Percentiles rank a stretch among this genome's conserved stretches.
phyloP scores from a whole-genome alignment of 148 eudicot genomes.

The Nyssa sinensis region DNA sequence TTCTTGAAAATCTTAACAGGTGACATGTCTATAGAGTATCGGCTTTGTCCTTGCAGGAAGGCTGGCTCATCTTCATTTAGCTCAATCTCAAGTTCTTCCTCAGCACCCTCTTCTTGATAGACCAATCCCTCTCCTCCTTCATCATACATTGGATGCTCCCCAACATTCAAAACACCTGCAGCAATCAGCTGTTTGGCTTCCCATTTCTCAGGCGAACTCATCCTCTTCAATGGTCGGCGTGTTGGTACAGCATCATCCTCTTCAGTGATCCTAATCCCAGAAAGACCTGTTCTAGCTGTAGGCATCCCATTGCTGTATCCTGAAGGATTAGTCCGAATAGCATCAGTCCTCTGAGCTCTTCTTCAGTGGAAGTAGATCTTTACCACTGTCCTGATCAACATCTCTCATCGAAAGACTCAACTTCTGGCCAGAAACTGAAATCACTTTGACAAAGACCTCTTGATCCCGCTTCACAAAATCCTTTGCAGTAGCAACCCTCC shows the following conservation, averaged over 20 bases:
- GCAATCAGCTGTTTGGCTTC: conserved; percentile 87
- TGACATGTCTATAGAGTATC: conserved; percentile 81
- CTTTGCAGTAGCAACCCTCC: conserved; percentile 67
- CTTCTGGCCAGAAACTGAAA: conserved; percentile 68
- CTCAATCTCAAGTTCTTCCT: conserved; percentile 90
- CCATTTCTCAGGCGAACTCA: conserved; percentile 96
- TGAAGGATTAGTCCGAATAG: conserved; percentile 50
- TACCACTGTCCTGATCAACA: conserved; percentile 87
- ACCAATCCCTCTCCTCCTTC: conserved; percentile 77
- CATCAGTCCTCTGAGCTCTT: conserved; percentile 43
- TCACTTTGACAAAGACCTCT: conserved; percentile 79
- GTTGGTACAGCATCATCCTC: conserved; percentile 57
- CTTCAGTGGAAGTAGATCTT: conserved; percentile 72
- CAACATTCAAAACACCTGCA: conserved; percentile 72
- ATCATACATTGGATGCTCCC: conserved; percentile 69
- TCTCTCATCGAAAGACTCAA: conserved; percentile 82
- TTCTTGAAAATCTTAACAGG: conserved; percentile 89
- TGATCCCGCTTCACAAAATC: conserved; percentile 87
- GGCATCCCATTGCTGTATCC: conserved; percentile 31
- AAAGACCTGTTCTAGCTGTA: conserved; percentile 60
- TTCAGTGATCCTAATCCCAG: conserved; percentile 67
- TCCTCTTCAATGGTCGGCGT: conserved; percentile 69
- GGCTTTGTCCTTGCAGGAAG: conserved; percentile 71
- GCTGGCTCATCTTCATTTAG: conserved; percentile 88
- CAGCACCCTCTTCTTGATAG: conserved; percentile 80